A percentile compares a stretch with the other conserved stretches of the same genome.
These are phyloP conservation scores for Colletotrichum sublineola DNA, from an alignment of 2,329 filamentous ascomycete genomes.

Conservation along the genomic window DNA sequence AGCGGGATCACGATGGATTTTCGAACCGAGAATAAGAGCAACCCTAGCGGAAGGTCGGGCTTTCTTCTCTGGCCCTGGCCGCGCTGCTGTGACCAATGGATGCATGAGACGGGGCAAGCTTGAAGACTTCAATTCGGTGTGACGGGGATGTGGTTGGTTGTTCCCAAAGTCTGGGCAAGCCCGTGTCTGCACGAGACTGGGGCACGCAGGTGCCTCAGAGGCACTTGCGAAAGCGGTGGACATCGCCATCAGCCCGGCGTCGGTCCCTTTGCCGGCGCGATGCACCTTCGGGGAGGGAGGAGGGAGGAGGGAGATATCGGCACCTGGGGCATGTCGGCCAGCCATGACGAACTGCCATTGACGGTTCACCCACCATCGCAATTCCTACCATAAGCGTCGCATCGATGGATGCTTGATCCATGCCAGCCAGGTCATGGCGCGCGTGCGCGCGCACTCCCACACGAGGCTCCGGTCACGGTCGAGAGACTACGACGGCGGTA, in stretches of 20 bases:
- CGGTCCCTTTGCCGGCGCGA: conserved; percentile 19
- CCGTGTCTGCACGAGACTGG: conserved; percentile 42
- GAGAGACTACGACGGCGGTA: not conserved
- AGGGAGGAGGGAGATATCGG: not conserved
- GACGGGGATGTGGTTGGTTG: conserved; percentile 22
- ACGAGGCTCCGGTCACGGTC: conserved; percentile 2
- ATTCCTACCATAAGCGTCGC: conserved; percentile 27
- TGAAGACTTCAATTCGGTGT: not conserved
- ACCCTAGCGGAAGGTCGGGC: not conserved
- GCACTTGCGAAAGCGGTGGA: conserved; percentile 7
- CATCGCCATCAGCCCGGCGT: conserved; percentile 32
- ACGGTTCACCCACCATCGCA: not conserved
- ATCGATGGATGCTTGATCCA: conserved; percentile 3
- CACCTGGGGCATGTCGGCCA: not conserved
- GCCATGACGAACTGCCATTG: not conserved
- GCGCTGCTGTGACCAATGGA: not conserved
- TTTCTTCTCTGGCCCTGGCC: not conserved
- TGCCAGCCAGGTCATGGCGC: conserved; percentile 6
- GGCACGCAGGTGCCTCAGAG: not conserved
- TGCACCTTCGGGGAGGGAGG: not conserved
- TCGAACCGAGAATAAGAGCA: not conserved
- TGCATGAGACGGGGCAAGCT: not conserved
- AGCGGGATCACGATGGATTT: not conserved
- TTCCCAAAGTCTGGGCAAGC: conserved; percentile 33
- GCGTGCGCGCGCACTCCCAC: not conserved